These are phyloP conservation scores for Scutellaria galericulata DNA, from an alignment of 257 asterid species.

Conservation along the genomic window DNA sequence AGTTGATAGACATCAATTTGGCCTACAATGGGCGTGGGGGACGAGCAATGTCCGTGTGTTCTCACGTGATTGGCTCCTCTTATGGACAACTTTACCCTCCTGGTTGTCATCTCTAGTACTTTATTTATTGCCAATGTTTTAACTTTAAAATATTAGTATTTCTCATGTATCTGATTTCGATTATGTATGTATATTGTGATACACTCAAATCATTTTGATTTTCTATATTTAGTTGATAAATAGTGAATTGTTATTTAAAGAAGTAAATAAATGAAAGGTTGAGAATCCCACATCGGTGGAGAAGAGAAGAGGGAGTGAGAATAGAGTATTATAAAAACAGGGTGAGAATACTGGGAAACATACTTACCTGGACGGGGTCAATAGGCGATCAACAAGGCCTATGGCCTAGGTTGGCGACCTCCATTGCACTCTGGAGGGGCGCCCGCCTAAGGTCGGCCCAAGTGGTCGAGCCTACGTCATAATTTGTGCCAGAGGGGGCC, in stretches of 20 bases:
- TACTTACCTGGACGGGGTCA: conserved; percentile 56
- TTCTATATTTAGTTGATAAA: no score
- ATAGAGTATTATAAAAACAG: background rate
- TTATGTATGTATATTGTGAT: no score
- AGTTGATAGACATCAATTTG: conserved; percentile 57
- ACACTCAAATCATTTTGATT: no score
- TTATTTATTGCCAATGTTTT: no score
- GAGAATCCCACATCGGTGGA: conserved; percentile 31
- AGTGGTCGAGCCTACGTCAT: conserved; percentile 44
- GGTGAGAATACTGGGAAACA: fast-evolving
- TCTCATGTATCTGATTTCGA: no score
- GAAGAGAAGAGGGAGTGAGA: background rate
- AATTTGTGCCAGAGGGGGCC: conserved; percentile 43
- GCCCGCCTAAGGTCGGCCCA: conserved; percentile 41
- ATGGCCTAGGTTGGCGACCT: conserved; percentile 53
- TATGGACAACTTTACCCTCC: conserved; percentile 52
- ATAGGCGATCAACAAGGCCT: conserved; percentile 38
- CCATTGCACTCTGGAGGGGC: conserved; percentile 47
- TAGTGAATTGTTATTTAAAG: no score
- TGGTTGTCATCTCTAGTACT: conserved; percentile 47
- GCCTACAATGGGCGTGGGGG: conserved; percentile 44
- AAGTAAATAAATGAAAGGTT: no score
- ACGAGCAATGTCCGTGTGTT: conserved; percentile 46
- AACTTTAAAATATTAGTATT: no score
- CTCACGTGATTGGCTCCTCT: conserved; percentile 53